These are phyloP conservation scores for Boletus rubescentipes DNA, from an alignment of 768 basidiomycete species.

Conservation along the genomic window DNA sequence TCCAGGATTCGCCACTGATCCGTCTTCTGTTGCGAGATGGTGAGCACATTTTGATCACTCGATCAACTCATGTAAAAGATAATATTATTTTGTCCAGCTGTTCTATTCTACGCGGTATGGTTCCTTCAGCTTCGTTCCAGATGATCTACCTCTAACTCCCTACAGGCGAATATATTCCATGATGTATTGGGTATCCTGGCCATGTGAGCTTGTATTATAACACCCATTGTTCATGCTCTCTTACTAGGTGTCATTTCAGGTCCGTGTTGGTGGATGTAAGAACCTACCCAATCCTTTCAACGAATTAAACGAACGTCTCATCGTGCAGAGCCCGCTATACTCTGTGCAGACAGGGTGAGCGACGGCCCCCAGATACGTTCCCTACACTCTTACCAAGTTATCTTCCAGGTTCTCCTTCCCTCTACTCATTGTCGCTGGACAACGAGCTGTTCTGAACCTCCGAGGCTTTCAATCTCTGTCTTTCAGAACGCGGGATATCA, in stretches of 20 bases:
- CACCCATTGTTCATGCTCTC: background rate
- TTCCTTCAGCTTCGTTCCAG: background rate
- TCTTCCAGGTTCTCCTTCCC: conserved; percentile 5
- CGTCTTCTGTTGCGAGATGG: conserved; percentile 6
- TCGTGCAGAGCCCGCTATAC: conserved; percentile 6
- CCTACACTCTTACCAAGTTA: background rate
- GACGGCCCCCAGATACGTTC: too few species aligned
- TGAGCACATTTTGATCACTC: conserved; percentile 2
- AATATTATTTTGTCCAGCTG: background rate
- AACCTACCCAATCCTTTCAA: background rate
- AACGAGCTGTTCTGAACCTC: conserved; percentile 20
- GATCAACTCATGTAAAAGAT: background rate
- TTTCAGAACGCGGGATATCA: background rate
- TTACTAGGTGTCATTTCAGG: background rate
- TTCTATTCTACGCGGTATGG: conserved; percentile 3
- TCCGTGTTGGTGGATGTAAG: background rate
- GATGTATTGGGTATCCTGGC: background rate
- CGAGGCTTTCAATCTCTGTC: background rate
- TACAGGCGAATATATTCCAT: conserved; percentile 1
- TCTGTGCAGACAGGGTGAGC: background rate
- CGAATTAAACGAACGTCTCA: background rate
- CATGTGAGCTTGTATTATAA: conserved; percentile 6
- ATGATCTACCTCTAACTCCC: background rate
- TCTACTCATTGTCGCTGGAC: conserved; percentile 14
- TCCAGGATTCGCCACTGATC: background rate